A percentile compares a stretch with the other conserved stretches of the same genome.
phyloP scores from a whole-genome alignment of 768 basidiomycete genomes.

The Panellus pusillus region DNA sequence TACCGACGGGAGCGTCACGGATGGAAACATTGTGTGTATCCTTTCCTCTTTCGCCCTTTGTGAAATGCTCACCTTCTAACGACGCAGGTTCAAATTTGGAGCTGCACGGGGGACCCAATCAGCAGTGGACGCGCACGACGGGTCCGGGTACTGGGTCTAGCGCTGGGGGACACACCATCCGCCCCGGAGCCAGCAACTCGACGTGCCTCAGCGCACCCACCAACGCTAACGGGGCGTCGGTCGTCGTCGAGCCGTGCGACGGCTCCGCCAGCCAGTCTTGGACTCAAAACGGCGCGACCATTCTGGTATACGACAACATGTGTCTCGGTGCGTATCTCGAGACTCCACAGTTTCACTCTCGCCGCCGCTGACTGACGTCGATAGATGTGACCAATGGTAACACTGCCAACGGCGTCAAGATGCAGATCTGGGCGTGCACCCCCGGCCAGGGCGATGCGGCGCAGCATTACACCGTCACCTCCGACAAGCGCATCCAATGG shows the following conservation, averaged over 20 bases:
- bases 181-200: not conserved
- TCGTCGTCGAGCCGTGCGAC: conserved; percentile 22
- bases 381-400: conserved; percentile 23
- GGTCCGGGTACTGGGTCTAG: too few relatives aligned
- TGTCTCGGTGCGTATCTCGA: not conserved
- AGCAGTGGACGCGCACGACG: too few relatives aligned
- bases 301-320: not conserved
- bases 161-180: not conserved
- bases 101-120: too few relatives aligned
- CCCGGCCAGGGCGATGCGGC: conserved; percentile 13
- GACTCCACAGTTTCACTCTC: not conserved
- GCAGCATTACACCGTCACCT: conserved; percentile 15
- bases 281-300: conserved; percentile 15
- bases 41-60: not conserved
- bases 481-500: conserved; percentile 13
- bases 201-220: conserved; percentile 1
- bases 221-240: conserved; percentile 23
- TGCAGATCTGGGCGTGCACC: conserved; percentile 28
- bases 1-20: not conserved
- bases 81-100: too few relatives aligned
- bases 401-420: conserved; percentile 24
- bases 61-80: not conserved
- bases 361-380: too few relatives aligned
- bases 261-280: conserved; percentile 22
- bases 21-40: not conserved